Percentiles rank a stretch among this genome's conserved stretches.
phyloP scores from a whole-genome alignment of 805 yeast species.

The Kuraishia hungarica region DNA sequence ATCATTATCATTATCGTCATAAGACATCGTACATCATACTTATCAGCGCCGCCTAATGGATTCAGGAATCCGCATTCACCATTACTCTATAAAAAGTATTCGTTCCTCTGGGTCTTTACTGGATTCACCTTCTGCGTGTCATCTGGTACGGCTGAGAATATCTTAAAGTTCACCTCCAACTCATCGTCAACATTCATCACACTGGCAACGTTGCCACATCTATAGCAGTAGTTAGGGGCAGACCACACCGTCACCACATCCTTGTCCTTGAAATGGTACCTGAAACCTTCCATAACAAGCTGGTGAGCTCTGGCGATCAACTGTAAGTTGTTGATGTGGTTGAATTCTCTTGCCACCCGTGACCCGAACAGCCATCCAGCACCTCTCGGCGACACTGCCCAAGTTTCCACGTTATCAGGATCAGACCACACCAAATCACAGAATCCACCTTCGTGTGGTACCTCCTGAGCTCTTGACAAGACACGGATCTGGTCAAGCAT shows the following conservation, averaged over 20 bases:
- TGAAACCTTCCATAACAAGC: slow-evolving; percentile 96
- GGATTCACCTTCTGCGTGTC: slow-evolving; percentile 37
- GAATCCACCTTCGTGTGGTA: slow-evolving; percentile 98
- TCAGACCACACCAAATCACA: slow-evolving; percentile 98
- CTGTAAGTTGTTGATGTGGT: slow-evolving; percentile 83
- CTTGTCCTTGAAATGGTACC: slow-evolving; percentile 92
- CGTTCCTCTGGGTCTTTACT: slow-evolving; percentile 25
- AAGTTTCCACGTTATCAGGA: slow-evolving; percentile 94
- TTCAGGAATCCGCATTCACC: no score
- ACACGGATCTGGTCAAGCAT: slow-evolving; percentile 97
- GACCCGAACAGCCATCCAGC: slow-evolving; percentile 98
- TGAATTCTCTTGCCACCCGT: slow-evolving; percentile 90
- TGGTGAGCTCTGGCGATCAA: slow-evolving; percentile 96
- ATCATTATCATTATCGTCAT: slow-evolving; percentile 1
- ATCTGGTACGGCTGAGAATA: slow-evolving; percentile 93
- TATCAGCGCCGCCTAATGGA: not conserved
- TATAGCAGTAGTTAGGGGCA: slow-evolving; percentile 93
- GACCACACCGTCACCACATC: slow-evolving; percentile 98
- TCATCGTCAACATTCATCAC: slow-evolving; percentile 93
- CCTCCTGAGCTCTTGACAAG: slow-evolving; percentile 92
- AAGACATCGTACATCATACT: not conserved
- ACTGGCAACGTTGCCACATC: slow-evolving; percentile 98
- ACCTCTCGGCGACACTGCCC: slow-evolving; percentile 98
- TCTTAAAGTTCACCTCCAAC: slow-evolving; percentile 81
- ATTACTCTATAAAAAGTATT: slow-evolving; percentile 21